Conservation (phyloP, 2,329 filamentous ascomycete species). For the Thermoascus crustaceus region DNA sequence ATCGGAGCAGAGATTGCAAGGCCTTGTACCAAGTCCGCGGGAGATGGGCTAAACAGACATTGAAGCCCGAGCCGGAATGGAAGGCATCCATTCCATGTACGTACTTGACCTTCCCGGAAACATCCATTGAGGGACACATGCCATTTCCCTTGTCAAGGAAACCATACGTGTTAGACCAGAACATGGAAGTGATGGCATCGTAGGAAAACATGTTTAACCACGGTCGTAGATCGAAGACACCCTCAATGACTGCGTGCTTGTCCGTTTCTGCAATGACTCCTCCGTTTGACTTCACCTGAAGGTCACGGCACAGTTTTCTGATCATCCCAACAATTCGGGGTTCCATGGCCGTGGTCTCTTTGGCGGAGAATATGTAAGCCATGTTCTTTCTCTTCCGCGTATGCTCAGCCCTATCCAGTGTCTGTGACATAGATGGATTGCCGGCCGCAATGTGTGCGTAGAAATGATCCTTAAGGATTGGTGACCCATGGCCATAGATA, state of each 20-base stretch:
- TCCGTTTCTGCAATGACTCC: conserved; percentile 1
- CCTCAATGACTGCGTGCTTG: conserved; percentile 4
- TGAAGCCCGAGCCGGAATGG: not conserved
- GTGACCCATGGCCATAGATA: conserved; percentile 23
- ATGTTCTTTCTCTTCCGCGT: conserved; percentile 5
- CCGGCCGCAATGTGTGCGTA: conserved; percentile 7
- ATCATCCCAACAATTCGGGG: conserved; percentile 7
- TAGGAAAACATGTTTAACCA: conserved; percentile 14
- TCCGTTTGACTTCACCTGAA: not conserved
- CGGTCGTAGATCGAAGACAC: conserved; percentile 10
- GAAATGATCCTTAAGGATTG: conserved; percentile 12
- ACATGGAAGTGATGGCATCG: conserved; percentile 10
- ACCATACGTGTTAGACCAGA: conserved; percentile 5
- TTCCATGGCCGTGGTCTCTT: conserved; percentile 12
- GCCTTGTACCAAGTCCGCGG: not conserved
- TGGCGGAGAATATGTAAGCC: conserved; percentile 13
- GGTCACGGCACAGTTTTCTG: not conserved
- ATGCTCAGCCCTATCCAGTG: conserved; percentile 4
- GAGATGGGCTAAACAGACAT: not conserved
- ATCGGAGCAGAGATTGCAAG: not conserved
- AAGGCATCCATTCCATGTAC: conserved; percentile 1
- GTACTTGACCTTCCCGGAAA: not conserved
- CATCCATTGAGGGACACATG: not conserved
- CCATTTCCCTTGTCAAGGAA: conserved; percentile 7
- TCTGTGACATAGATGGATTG: conserved; percentile 4